Base-by-base conservation (phyloP, 2,329 filamentous ascomycete genomes). In the Diplocarpon rosae region DNA sequence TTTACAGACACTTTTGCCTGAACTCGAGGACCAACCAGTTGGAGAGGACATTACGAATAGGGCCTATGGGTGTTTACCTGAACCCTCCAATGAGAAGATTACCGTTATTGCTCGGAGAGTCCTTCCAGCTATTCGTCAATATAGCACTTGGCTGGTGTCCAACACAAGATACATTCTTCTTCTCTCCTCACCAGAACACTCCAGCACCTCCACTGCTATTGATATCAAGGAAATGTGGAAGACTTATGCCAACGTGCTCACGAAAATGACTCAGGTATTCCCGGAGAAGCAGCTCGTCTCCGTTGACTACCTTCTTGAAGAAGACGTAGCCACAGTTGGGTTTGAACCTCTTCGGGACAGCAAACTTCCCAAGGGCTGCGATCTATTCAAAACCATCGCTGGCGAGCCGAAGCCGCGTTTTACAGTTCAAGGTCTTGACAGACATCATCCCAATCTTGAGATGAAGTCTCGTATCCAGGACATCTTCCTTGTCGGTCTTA, bases 1-100 rank as follows among this genome's bases (percentile, higher is more conserved):
- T 28, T 73, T 89, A 37, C 78, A 82, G 42, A 68, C 82, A 24
- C 69, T 94, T 30, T 70, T 81, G 51, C 71, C 76, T n/a, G 81
- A 87, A 54, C 69, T 94, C 2, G 73, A 78, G 44, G 71, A 78
- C 60, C 41, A 48, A 27, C 36, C 45, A 12, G 47, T 37, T 36
- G 58, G 55, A 4, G 54, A 57, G 37, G 65, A 66, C 16, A 69
- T 75, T 45, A 69, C 72, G 13, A 58, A 62, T 28, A 69, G 65
- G 34, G 61, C 62, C 42, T 64, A 63, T 45, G 64, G 51, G 3
- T 31, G 11, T 31, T 27, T 12, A 6, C 20, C 38, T n/a, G 43
- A 41, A 16, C 9, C 62, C 62, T 56, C 59, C 37, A 54, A 55
- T 51, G 70, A 73, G 40, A 73, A 71, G 47, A 66, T 82, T 36